Conservation (phyloP, 2,329 filamentous ascomycete species). For the Chaetomium sp. region DNA sequence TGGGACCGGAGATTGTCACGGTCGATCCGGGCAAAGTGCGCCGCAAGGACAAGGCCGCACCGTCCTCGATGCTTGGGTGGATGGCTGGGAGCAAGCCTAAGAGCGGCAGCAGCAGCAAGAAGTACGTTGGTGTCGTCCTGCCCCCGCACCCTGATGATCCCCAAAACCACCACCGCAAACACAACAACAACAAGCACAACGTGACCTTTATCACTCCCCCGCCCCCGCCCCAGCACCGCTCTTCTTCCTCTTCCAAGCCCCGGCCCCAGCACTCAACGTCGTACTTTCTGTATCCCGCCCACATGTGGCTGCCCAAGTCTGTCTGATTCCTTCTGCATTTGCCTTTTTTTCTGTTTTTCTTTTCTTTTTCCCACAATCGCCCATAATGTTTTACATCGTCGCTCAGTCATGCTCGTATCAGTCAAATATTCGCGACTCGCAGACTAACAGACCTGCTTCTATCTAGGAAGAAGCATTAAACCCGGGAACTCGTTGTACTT, state of each 20-base stretch:
- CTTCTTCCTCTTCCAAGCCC: background rate
- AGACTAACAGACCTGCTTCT: conserved; percentile 3
- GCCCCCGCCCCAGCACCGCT: background rate
- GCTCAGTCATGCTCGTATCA: background rate
- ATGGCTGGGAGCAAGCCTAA: conserved; percentile 26
- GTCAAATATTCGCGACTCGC: background rate
- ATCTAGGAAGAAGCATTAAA: conserved; percentile 15
- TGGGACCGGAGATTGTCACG: conserved; percentile 22
- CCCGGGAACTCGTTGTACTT: background rate
- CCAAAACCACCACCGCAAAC: too few species aligned
- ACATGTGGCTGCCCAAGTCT: background rate
- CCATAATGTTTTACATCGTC: background rate
- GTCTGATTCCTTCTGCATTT: background rate
- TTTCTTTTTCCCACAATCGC: background rate
- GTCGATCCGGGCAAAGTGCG: conserved; percentile 26
- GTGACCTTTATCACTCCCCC: background rate
- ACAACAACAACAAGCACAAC: too few species aligned
- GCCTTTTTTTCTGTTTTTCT: background rate
- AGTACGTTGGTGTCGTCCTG: conserved; percentile 21
- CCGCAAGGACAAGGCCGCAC: conserved; percentile 22
- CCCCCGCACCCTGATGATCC: background rate
- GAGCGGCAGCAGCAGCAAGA: conserved; percentile 28
- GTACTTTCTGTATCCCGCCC: background rate
- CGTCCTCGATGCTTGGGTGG: conserved; percentile 29
- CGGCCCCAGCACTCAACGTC: background rate